Conservation (phyloP, 805 yeast species). For the Yamadazyma takamatsuzukensis region DNA sequence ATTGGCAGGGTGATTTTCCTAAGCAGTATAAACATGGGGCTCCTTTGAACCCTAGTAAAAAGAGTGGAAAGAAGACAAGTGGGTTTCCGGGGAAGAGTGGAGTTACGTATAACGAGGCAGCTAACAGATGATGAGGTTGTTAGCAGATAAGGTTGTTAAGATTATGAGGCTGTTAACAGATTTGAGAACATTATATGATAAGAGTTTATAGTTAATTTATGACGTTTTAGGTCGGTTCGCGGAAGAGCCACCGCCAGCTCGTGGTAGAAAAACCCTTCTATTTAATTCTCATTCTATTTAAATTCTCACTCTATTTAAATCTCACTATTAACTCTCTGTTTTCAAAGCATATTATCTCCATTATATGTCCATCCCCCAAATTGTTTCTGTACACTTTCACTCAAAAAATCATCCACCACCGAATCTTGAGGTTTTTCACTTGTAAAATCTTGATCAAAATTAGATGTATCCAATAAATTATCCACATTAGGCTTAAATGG, state of each 20-base stretch:
- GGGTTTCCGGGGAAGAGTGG: constrained; percentile 40
- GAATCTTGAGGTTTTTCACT: constrained; percentile 91
- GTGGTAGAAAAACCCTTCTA: too few relatives aligned
- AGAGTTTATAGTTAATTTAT: too few relatives aligned
- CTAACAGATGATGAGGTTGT: constrained; percentile 20
- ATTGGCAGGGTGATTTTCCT: constrained; percentile 30
- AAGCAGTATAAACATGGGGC: constrained; percentile 30
- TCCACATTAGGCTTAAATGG: constrained; percentile 92
- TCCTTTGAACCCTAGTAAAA: constrained; percentile 28
- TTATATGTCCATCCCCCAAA: constrained; percentile 99
- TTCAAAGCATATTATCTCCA: constrained; percentile 46
- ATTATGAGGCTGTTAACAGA: too few relatives aligned
- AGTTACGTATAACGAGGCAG: constrained; percentile 33
- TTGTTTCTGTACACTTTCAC: constrained; percentile 94
- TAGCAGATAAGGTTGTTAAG: too few relatives aligned
- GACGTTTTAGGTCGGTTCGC: too few relatives aligned
- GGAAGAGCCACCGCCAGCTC: too few relatives aligned
- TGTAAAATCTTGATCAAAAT: constrained; percentile 90
- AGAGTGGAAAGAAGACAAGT: constrained; percentile 13
- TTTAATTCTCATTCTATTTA: too few relatives aligned
- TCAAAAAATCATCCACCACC: constrained; percentile 86
- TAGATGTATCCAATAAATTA: constrained; percentile 83
- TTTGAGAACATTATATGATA: too few relatives aligned
- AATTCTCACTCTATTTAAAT: too few relatives aligned
- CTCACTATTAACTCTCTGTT: too few relatives aligned